Conservation (phyloP, 2,329 filamentous ascomycete species). For the Penicillium sp. region DNA sequence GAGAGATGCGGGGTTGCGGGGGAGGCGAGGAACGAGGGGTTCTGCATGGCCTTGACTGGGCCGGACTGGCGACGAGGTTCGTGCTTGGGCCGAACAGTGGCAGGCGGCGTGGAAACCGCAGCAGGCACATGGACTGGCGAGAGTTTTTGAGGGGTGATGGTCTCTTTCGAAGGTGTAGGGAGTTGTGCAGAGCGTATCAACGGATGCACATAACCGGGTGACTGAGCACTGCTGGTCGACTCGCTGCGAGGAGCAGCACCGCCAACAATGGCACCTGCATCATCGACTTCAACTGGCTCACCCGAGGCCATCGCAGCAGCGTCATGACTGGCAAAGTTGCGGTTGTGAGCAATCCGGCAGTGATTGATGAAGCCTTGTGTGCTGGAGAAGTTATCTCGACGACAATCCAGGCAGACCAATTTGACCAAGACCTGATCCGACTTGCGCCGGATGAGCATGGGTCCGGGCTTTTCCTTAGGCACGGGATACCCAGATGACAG, state of each 20-base stretch:
- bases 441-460: constrained; percentile 80
- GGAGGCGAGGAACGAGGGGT: constrained; percentile 55
- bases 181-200: constrained; percentile 58
- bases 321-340: constrained; percentile 94
- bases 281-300: constrained; percentile 73
- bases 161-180: constrained; percentile 30
- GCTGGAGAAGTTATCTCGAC: constrained; percentile 89
- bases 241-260: constrained; percentile 29
- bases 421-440: constrained; percentile 84
- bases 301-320: constrained; percentile 88
- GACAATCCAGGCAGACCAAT: constrained; percentile 84
- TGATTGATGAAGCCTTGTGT: constrained; percentile 98
- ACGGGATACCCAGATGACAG: constrained; percentile 70
- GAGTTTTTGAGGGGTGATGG: constrained; percentile 24
- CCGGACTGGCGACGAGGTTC: constrained; percentile 10
- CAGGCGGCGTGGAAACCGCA: constrained; percentile 30
- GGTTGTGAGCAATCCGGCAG: constrained; percentile 90
- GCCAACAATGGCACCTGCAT: constrained; percentile 52
- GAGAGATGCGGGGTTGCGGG: constrained; percentile 68
- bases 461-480: constrained; percentile 78
- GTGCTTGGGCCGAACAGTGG: constrained; percentile 6
- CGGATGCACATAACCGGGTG: constrained; percentile 62
- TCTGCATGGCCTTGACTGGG: constrained; percentile 26
- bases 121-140: constrained; percentile 12
- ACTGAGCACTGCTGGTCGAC: constrained; percentile 26